Base-by-base conservation (phyloP, 2,329 filamentous ascomycete genomes). In the Xylariales sp. region DNA sequence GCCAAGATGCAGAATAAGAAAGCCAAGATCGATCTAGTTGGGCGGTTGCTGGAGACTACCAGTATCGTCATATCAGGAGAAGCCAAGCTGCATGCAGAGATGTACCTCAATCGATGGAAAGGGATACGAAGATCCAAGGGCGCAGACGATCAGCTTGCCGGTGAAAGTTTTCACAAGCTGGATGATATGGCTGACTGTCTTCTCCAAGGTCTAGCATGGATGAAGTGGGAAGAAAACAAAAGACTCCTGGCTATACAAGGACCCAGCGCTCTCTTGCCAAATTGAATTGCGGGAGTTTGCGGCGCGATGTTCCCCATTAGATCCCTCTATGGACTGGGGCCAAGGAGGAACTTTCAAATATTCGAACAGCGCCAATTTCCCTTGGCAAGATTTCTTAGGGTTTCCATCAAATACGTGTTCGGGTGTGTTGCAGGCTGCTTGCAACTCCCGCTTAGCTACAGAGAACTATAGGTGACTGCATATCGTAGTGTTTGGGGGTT, bases 181-280 rank as follows among this genome's bases (percentile, higher is more conserved):
- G 88, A 94, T 59, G 88, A 94, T 63, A 62, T 94, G 34, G 84
- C 87, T 0, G 88, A 94, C 63, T 85, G 82, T 55, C 63, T 93
- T 18, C 57, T 93, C 38, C 88, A 94, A 58, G 88, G 81, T 3
- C 69, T 88, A 41, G 81, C 85, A 3, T 91, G 85, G 80, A 60
- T 88, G 25, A 71, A 80, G 43, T 94, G 88, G 88, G 78, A 88
- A 53, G 63, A 70, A 48, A 85, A 85, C 48, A 64, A 62, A 44
- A 18, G 18, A n/a, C 6, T 38, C 6, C 29, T 44, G 27, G 14
- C 24, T 10, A 14, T 24, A 10, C 6, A 38, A 15, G 41, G 41
- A 6, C 37, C 37, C 12, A 25, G 11, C 8, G 37, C 15, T 28
- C 11, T 39, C 7, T 23, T 39, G n/a, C n/a, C n/a, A n/a, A n/a